A percentile compares a stretch with the other conserved stretches of the same genome.
Conservation (phyloP, 352 stramenopile species). For the Chrysophaeum taylorii region DNA sequence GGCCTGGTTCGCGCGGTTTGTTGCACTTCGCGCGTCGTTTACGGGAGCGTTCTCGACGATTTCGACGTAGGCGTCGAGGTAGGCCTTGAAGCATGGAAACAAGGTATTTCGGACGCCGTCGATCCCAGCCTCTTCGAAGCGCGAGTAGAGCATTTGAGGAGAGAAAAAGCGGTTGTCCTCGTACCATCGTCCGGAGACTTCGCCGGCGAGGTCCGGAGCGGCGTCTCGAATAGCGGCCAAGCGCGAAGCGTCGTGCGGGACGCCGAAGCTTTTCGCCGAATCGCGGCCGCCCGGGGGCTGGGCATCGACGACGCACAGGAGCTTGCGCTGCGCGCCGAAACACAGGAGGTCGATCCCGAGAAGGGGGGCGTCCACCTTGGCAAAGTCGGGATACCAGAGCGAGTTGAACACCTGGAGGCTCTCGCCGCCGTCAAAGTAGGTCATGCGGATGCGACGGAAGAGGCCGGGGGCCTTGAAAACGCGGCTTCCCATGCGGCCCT, state of each 20-base stretch:
- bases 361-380: slow-evolving; percentile 47
- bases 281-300: not conserved
- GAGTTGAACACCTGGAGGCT: slow-evolving; percentile 53
- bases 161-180: slow-evolving; percentile 58
- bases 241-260: not conserved
- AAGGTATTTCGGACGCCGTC: slow-evolving; percentile 39
- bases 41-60: slow-evolving; percentile 8
- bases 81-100: slow-evolving; percentile 44
- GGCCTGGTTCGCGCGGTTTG: not conserved
- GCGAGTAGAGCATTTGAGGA: slow-evolving; percentile 49
- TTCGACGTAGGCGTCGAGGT: slow-evolving; percentile 40
- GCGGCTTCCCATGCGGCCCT: not conserved
- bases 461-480: not conserved
- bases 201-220: slow-evolving; percentile 32
- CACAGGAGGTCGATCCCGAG: slow-evolving; percentile 49
- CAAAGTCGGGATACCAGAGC: slow-evolving; percentile 44
- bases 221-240: not conserved
- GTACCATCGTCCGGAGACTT: slow-evolving; percentile 54
- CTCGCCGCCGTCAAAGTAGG: slow-evolving; percentile 52
- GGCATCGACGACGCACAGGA: slow-evolving; percentile 14
- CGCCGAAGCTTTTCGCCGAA: not conserved
- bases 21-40: no score
- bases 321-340: slow-evolving; percentile 37
- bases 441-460: slow-evolving; percentile 39
- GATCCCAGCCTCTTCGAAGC: slow-evolving; percentile 35